Base-by-base conservation (phyloP, 1,139 yeast species). In the Yamadazyma atmosphaerica region DNA sequence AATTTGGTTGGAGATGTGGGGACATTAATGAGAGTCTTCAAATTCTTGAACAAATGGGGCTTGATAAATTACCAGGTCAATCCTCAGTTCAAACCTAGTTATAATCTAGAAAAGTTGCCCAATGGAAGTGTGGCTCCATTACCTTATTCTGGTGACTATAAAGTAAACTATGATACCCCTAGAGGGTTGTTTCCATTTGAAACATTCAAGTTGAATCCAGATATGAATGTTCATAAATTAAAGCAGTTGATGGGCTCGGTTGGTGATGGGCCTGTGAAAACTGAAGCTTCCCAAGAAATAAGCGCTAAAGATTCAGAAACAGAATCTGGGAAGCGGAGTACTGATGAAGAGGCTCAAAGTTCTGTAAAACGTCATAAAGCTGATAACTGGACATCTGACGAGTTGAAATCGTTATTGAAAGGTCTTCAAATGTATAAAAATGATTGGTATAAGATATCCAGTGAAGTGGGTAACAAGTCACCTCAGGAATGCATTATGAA, bases 1-100 rank as follows among this genome's bases (percentile, higher is more conserved):
- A 92, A 90, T 55, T 74, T 94, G 45, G 94, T 89, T 16, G 98
- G 98, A 30, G 98, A 94, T 67, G 98, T 90, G 9, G 95, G 97
- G 14, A 84, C 96, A 1, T 76, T 94, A 44, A 81, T 92, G 78
- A 77, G 99, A 47, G 80, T 92, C 9, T 97, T 89, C 59, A 79
- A 87, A 46, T 92, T 94, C 56, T 71, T 94, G 47, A 90, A 81
- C 56, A 87, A 86, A 60, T 94, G 99, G 99, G 99, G 99, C 0
- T 70, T 94, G 42, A 88, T 94, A 40, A 94, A 94, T 61, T 94
- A 94, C 58, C 98, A 92, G 62, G 96, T 83, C 1, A 73, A 77
- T 47, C 86, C 90, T 2, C 82, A 77, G 45, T 65, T 79, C 44
- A 74, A 80, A 49, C 88, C 90, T 2, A 79, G 79, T 33, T 76